Evolutionary conservation across 2,329 filamentous ascomycete species (phyloP), one percentile per base, ranked within the genome.

Genomic region (Colletotrichum coccodes): DNA sequence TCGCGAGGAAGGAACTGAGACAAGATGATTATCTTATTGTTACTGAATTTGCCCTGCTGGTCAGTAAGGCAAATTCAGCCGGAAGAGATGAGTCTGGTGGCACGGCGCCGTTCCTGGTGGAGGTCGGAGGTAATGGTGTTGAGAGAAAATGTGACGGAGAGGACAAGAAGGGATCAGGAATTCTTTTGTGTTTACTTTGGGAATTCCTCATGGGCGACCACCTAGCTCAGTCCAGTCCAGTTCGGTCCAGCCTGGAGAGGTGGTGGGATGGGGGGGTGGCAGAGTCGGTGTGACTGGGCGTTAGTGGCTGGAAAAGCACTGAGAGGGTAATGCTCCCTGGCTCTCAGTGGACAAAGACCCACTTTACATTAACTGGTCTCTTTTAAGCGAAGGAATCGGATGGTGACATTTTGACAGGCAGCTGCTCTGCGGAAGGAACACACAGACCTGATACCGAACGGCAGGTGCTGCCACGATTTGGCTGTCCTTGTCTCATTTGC

Each of bases 151-250:
- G 42, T 21, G 65, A 56, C 53, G 65, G 47, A 2, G 28, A 49
- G 23, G 57, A 49, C 42, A 34, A 63, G 59, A 57, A 54, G 60
- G 59, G 44, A 47, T 11, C 54, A 50, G 62, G 61, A 68, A 65
- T 68, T 68, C 47, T 68, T 65, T 60, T 68, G 66, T 68, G 66
- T 68, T 68, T 68, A 66, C 61, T 68, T 68, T 68, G 61, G 54
- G 54, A 50, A 40, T 65, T 68, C 60, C 66, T 65, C 61, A 32
- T 53, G 30, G 46, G 30, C 44, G 28, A 44, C 54, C 40, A 50
- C 30, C 14, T 28, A 8, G 47, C 6, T 8, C 5, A 21, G 64
- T 18, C 26, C 21, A 44, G 47, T 32, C 9, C n/a, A n/a, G n/a
- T n/a, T n/a, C n/a, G n/a, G n/a, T n/a, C n/a, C n/a, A n/a, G n/a